Evolutionary conservation across 495 filamentous ascomycete species (phyloP).

Genomic region (Cenococcum geophilum): DNA sequence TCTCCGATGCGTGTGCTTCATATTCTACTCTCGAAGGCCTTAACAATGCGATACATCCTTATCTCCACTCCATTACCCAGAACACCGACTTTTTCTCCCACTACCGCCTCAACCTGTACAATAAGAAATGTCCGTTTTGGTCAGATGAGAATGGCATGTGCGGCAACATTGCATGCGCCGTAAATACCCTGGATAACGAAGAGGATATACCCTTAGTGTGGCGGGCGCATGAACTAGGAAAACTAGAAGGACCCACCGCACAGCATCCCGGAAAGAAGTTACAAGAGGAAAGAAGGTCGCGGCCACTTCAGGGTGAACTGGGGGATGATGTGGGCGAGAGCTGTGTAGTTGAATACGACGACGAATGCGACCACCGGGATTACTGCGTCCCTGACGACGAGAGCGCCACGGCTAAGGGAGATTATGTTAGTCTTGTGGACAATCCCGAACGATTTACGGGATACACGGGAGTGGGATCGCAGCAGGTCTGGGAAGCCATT

Average conservation of each 20-base stretch:
- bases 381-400: constrained; percentile 98
- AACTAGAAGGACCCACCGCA: constrained; percentile 86
- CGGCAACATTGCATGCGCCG: constrained; percentile 93
- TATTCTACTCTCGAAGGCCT: constrained; percentile 82
- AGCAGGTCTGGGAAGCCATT: constrained; percentile 91
- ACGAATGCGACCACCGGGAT: constrained; percentile 94
- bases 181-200: constrained; percentile 94
- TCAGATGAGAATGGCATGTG: constrained; percentile 88
- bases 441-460: constrained; percentile 96
- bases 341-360: constrained; percentile 94
- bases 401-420: constrained; percentile 75
- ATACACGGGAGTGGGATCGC: constrained; percentile 73
- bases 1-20: constrained; percentile 87
- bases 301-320: constrained; percentile 73
- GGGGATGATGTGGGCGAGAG: constrained; percentile 87
- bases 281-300: constrained; percentile 57
- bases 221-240: constrained; percentile 86
- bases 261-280: constrained; percentile 72
- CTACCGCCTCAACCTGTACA: constrained; percentile 93
- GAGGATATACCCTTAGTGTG: constrained; percentile 87
- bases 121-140: constrained; percentile 95
- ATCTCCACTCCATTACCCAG: constrained; percentile 71
- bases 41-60: constrained; percentile 71
- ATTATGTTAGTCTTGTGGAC: constrained; percentile 89
- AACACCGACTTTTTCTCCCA: constrained; percentile 96